phyloP scores from a whole-genome alignment of 345 rosid species.

The Eucalyptus curtisii region DNA sequence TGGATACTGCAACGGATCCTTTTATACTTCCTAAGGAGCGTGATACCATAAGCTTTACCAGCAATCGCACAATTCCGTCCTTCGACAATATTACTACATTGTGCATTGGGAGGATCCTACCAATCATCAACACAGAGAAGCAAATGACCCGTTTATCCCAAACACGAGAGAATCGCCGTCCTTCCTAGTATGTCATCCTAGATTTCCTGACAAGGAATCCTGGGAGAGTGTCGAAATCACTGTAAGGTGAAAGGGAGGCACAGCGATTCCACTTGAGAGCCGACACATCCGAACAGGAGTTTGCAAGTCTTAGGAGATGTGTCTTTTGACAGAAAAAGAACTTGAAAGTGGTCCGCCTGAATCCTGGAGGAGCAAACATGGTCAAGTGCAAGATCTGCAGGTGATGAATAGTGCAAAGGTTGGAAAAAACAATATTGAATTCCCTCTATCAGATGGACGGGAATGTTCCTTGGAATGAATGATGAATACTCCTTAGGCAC shows the following conservation, averaged over 20 bases:
- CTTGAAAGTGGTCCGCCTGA: not conserved
- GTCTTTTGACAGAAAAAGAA: not conserved
- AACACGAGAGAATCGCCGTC: not conserved
- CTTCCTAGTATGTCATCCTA: not conserved
- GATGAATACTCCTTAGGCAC: not conserved
- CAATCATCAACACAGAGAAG: not conserved
- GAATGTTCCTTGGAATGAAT: not conserved
- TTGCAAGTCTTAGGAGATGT: not conserved
- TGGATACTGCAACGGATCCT: not conserved
- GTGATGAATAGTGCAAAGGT: not conserved
- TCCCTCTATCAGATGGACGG: not conserved
- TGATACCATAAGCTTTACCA: not conserved
- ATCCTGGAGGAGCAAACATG: not conserved
- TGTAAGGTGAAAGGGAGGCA: not conserved
- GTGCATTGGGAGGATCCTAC: not conserved
- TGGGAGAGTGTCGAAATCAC: not conserved
- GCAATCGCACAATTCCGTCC: not conserved
- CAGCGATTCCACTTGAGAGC: not conserved
- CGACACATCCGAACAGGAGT: not conserved
- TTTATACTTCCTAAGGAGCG: not conserved
- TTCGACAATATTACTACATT: not conserved
- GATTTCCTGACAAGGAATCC: not conserved
- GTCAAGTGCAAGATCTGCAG: not conserved
- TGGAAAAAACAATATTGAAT: accelerated
- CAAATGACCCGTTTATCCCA: accelerated